Conservation (phyloP, 2,329 filamentous ascomycete genomes). For the Penicillium sp. region DNA sequence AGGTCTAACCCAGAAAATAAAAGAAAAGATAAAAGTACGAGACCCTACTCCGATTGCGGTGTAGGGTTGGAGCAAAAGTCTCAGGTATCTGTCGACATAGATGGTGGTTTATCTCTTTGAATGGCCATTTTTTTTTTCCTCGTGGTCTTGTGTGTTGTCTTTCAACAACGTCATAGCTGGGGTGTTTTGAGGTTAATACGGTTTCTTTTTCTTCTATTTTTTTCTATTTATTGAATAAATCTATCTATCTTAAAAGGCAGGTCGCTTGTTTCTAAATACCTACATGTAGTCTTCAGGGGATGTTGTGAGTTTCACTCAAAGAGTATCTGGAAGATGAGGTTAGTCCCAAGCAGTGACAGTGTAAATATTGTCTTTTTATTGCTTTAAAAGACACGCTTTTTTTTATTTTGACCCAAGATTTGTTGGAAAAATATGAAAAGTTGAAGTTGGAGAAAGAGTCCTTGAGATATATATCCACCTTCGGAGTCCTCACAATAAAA, state of each 20-base stretch:
- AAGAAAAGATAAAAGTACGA: neutral
- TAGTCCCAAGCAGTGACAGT: no score
- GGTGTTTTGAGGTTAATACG: conserved; percentile 3
- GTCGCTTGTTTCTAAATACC: neutral
- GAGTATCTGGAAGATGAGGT: no score
- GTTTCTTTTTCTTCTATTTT: neutral
- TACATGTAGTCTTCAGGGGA: no score
- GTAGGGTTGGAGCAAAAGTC: neutral
- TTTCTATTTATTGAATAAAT: neutral
- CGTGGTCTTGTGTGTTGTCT: conserved; percentile 6
- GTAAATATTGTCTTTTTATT: no score
- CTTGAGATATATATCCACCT: no score
- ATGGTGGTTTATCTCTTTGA: conserved; percentile 5
- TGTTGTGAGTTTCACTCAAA: no score
- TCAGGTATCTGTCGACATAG: neutral
- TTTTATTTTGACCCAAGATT: no score
- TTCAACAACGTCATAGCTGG: conserved; percentile 12
- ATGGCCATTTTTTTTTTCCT: conserved; percentile 5
- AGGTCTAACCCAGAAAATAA: neutral
- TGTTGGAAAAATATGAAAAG: no score
- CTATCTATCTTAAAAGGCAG: neutral
- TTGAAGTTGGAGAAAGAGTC: no score
- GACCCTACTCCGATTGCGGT: neutral
- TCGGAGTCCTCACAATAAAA: no score
- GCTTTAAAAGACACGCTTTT: no score